Evolutionary conservation across 306 rosid species (phyloP), one percentile per base, ranked within the genome.

Genomic region (Gastrolobium villosum): DNA sequence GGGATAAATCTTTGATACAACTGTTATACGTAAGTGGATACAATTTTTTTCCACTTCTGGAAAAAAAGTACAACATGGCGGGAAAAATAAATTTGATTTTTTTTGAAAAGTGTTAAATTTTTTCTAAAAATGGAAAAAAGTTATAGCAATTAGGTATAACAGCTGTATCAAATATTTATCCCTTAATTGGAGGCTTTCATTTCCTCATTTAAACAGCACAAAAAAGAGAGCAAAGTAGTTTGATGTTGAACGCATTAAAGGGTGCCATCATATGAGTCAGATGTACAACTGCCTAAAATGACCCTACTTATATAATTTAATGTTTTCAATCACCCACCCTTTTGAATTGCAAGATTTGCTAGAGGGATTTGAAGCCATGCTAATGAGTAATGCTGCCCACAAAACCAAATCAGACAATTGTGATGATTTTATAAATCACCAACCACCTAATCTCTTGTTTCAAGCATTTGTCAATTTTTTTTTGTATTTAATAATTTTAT

Each of bases 251-350:
- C 62, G 39, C 15, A 77, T 57, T 60, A 20, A 49, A 78, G 53
- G 14, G 65, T 20, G 26, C 26, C 26, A 20, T 20, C 26, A 20
- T 20, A 20, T 20, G 26, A 20, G 26, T 0, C 26, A 20, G 26
- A 20, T 20, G 26, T 20, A 20, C 26, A 20, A 20, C 26, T 20
- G 26, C 1, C 26, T 20, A 20, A 20, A 53, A 71, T 64, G 78
- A 26, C 72, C 77, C 73, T 71, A 49, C 78, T 71, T 56, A 46
- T 53, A 45, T 46, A 28, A 30, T 52, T 60, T 81, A 70, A 62
- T 45, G 30, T 31, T 75, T 57, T 63, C 14, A 54, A 65, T 28
- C 40, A 63, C 46, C 44, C 3, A 69, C 48, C 41, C 56, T 37
- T 53, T 39, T 5, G 5, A 70, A 20, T 76, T 39, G 7, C 9